These are phyloP conservation scores for Leishmania amazonensis DNA, from an alignment of 208 protist genomes.

Conservation along the genomic window DNA sequence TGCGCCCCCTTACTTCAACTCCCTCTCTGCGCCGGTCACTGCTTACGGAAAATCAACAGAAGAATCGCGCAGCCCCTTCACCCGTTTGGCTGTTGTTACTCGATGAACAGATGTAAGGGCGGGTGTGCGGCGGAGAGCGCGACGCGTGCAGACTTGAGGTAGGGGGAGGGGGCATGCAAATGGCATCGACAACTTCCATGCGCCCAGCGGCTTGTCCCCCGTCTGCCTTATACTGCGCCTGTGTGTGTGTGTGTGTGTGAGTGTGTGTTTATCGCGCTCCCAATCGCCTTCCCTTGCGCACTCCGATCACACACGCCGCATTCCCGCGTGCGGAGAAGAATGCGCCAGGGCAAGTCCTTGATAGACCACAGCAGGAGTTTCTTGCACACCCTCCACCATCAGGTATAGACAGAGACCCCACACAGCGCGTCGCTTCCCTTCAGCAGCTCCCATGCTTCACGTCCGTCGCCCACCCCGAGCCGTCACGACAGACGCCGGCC, in stretches of 20 bases:
- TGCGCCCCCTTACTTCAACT: not conserved
- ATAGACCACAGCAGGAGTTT: not conserved
- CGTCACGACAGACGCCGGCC: conserved; percentile 9
- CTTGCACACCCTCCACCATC: not conserved
- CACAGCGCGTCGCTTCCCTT: not conserved
- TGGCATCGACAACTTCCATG: not conserved
- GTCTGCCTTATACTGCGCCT: too few relatives aligned
- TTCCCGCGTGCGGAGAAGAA: not conserved
- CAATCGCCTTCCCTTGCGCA: too few relatives aligned
- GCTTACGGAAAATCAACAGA: not conserved
- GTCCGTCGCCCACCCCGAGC: not conserved
- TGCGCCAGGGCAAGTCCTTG: not conserved
- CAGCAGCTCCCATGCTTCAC: not conserved
- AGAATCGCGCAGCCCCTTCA: not conserved
- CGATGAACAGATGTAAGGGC: not conserved
- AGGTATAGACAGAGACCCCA: not conserved
- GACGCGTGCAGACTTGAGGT: not conserved
- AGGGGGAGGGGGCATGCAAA: not conserved
- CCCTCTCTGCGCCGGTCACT: not conserved
- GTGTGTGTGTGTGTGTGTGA: too few relatives aligned
- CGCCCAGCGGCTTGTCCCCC: too few relatives aligned
- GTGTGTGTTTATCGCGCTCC: too few relatives aligned
- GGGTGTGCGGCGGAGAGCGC: too few relatives aligned
- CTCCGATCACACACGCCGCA: too few relatives aligned
- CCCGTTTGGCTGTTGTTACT: not conserved